Evolutionary conservation across 2,329 filamentous ascomycete species (phyloP), one percentile per base, ranked within the genome.

Genomic region (Claviceps pazoutovae): DNA sequence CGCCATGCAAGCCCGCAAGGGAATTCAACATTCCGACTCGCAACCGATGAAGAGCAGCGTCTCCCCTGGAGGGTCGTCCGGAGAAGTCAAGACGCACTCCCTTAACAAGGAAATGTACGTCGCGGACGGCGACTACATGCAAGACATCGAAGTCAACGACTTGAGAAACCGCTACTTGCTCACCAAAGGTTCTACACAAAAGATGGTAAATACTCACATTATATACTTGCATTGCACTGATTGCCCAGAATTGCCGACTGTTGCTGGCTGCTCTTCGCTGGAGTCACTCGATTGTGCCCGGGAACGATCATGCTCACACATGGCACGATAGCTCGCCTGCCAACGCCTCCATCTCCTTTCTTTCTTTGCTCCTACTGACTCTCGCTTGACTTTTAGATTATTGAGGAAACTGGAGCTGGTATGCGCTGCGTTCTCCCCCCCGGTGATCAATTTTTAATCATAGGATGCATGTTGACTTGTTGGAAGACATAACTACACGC

Each of bases 341-440:
- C 68, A 68, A 43, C 4, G 16, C 5, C 64, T 68, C 68, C 74
- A 78, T 43, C 23, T 11, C 11, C 80, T 83, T 81, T 19, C 26
- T 23, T 13, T 11, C 82, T 81, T 87, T 83, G 80, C 86, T 88
- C 82, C 82, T 93, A 88, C 90, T 97, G 82, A 96, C 90, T 81
- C 83, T 78, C 73, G 78, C 82, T 80, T 93, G 83, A 86, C 86
- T 42, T 19, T 64, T 90, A 98, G 93, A 98, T 98, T 65, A 95
- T 95, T 84, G 91, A 96, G 76, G 88, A 96, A 65, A 97, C 91
- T 83, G 93, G 93, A 79, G 91, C 93, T 79, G 93, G 93, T 98
- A 98, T 83, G 90, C 81, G 75, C 72, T 53, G 48, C 68, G 30
- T 34, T 34, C 46, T 52, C 53, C 53, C 36, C 21, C 74, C 72